Evolutionary conservation across 345 rosid genomes (phyloP).

Genomic region (Eucalyptus coolabah): DNA sequence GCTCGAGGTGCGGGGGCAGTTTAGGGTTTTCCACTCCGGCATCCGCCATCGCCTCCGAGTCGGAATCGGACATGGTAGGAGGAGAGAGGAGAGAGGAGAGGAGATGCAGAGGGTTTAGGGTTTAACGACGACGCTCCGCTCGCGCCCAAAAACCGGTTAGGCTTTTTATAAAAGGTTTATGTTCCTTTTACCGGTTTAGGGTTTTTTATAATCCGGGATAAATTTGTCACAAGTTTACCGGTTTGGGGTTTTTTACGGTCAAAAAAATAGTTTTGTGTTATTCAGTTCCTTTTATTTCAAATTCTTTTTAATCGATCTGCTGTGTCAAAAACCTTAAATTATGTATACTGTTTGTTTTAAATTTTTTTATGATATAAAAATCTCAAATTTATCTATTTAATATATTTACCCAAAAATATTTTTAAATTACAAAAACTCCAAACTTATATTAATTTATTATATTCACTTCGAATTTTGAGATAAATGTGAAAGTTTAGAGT

Average conservation of each 20-base stretch:
- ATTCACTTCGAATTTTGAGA: too few relatives aligned
- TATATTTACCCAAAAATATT: too few relatives aligned
- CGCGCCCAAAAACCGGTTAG: background rate
- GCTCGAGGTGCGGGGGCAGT: constrained; percentile 70
- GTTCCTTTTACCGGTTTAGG: too few relatives aligned
- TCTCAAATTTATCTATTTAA: fast-evolving
- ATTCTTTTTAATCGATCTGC: background rate
- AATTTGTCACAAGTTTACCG: too few relatives aligned
- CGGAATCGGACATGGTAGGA: background rate
- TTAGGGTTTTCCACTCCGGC: background rate
- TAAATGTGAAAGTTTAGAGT: fast-evolving
- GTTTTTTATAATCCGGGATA: too few relatives aligned
- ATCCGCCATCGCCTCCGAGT: constrained; percentile 1
- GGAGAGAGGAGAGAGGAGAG: background rate
- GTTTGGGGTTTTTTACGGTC: too few relatives aligned
- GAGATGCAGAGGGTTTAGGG: constrained; percentile 3
- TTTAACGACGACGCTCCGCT: background rate
- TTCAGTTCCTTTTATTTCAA: background rate
- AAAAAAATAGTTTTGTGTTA: too few relatives aligned
- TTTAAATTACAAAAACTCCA: fast-evolving
- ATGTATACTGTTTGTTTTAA: too few relatives aligned
- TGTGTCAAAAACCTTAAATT: too few relatives aligned
- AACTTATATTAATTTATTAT: fast-evolving
- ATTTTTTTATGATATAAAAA: too few relatives aligned
- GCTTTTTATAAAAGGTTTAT: background rate